Evolutionary conservation across 306 rosid species (phyloP).

Genomic region (Malus sylvestris): DNA sequence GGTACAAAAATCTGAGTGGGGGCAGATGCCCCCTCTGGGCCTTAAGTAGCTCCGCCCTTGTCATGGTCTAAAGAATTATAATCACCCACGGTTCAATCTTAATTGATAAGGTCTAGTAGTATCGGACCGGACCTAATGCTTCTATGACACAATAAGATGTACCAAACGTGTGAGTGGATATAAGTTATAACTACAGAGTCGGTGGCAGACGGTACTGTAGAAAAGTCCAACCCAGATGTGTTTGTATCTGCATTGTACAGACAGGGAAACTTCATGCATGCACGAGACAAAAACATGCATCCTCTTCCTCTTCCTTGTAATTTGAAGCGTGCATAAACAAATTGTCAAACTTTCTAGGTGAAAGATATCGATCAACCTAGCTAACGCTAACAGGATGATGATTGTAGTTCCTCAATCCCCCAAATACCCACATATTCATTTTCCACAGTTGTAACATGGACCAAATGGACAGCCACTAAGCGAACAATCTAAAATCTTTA

Average conservation of each 20-base stretch:
- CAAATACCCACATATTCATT: neutral
- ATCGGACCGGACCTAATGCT: no score
- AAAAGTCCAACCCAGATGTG: neutral
- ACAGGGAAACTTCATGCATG: neutral
- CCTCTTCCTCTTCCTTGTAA: neutral
- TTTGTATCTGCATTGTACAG: neutral
- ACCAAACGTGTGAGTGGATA: neutral
- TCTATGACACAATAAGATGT: no score
- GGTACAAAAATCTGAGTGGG: no score
- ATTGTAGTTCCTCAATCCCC: neutral
- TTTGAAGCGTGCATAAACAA: neutral
- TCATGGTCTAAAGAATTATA: no score
- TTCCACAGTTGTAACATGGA: neutral
- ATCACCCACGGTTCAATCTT: no score
- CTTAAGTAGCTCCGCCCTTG: no score
- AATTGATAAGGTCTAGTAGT: no score
- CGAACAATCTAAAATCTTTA: neutral
- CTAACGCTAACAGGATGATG: neutral
- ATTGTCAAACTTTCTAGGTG: neutral
- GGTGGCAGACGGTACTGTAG: neutral
- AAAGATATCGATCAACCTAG: constrained; percentile 12
- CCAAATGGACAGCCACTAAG: neutral
- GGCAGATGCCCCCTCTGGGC: no score
- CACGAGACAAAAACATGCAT: neutral
- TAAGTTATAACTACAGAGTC: neutral